A percentile compares a stretch with the other conserved stretches of the same genome.
Evolutionary conservation across 73 alveolate genomes (phyloP).

Genomic region (Paramecium octaurelia): DNA sequence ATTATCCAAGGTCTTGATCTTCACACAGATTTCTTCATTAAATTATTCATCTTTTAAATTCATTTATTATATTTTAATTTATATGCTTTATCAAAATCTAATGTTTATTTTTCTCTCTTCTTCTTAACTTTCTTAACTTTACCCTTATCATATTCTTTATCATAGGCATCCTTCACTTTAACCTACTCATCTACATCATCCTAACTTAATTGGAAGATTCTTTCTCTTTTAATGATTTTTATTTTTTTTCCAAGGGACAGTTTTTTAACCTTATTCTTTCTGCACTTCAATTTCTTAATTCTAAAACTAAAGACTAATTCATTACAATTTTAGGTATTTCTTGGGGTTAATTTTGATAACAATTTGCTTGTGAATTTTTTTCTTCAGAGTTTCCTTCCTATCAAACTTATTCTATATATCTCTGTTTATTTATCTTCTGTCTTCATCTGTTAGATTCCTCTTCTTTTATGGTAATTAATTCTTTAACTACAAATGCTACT

Average conservation of each 20-base stretch:
- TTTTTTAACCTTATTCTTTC: background rate
- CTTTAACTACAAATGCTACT: no score
- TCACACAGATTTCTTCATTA: constrained; percentile 10
- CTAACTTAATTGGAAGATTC: background rate
- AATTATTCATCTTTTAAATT: background rate
- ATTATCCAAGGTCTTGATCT: constrained; percentile 21
- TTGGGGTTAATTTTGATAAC: background rate
- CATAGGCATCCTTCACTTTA: constrained; percentile 24
- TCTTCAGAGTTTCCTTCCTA: background rate
- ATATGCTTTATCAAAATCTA: constrained; percentile 41
- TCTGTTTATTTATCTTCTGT: background rate
- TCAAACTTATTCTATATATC: background rate
- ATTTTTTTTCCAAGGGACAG: background rate
- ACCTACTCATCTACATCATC: background rate
- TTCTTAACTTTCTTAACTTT: background rate
- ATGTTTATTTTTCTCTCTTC: background rate
- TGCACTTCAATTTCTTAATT: background rate
- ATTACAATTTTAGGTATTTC: background rate
- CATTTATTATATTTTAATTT: constrained; percentile 6
- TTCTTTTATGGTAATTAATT: background rate
- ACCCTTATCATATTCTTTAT: constrained; percentile 35
- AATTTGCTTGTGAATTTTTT: background rate
- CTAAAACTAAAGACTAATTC: background rate
- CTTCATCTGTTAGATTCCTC: background rate
- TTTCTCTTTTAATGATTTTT: background rate